Evolutionary conservation across 805 yeast genomes (phyloP), one percentile per base, ranked within the genome.

Genomic region (Saturnispora halmiae): DNA sequence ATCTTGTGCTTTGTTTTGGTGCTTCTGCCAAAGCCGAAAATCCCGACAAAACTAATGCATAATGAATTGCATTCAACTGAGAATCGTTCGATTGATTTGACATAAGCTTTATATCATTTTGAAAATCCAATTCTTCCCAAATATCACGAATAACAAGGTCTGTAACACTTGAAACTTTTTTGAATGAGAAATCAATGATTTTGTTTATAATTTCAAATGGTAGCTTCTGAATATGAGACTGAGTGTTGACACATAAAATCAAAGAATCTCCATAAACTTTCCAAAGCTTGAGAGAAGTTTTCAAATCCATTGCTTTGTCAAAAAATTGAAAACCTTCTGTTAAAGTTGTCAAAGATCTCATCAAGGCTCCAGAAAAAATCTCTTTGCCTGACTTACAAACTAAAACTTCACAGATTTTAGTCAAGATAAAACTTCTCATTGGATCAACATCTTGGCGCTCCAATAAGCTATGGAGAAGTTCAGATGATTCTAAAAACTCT

Each of bases 401-500:
- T 32, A 77, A 62, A 1, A 81, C 70, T 42, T 79, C 78, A 42
- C 75, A 71, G 9, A 82, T 57, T 0, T 80, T 70, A 22, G 69
- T 66, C 31, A 76, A 57, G 18, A 73, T 66, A 43, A 72, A 64
- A 19, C 59, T 58, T 9, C 64, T 52, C 0, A 82, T 78, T 19
- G 64, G 58, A 9, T 47, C 46, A 1, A 41, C 52, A 5, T 32
- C 31, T 4, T 36, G 37, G 5, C 28, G 22, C 8, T 39, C 35
- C 27, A 73, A 55, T 1, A 86, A 62, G 0, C 51, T 53, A 27
- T 64, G 53, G 42, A 83, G 60, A 13, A 66, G 60, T 1, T 48
- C 59, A 26, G 80, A 63, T 11, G 95, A 79, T 8, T 70, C 73
- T 1, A 71, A 77, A 58, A 65, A 86, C 38, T 82, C 81, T 3